Evolutionary conservation across 164 flowering plant genomes (phyloP).

Genomic region (Umbilicus rupestris): DNA sequence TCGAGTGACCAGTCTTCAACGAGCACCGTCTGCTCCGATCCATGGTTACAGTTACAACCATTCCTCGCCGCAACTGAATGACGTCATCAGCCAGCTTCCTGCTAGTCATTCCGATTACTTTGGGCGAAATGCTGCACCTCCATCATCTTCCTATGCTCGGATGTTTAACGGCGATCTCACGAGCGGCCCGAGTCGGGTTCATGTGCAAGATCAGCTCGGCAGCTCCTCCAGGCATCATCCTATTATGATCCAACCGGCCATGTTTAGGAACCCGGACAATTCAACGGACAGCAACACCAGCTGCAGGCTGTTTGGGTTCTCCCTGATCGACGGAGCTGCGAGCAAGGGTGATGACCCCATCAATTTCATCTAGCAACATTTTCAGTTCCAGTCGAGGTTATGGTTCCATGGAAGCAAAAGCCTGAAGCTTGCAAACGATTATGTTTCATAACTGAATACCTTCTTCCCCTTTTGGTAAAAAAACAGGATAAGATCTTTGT

Average conservation of each 20-base stretch:
- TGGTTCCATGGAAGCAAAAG: too few relatives aligned
- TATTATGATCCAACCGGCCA: slow-evolving; percentile 16
- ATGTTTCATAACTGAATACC: too few relatives aligned
- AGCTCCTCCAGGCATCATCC: slow-evolving; percentile 10
- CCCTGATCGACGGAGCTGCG: slow-evolving; percentile 47
- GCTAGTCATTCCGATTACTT: not conserved
- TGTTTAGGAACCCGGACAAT: slow-evolving; percentile 15
- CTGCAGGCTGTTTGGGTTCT: slow-evolving; percentile 86
- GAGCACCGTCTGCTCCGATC: slow-evolving; percentile 26
- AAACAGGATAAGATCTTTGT: too few relatives aligned
- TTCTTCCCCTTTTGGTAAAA: too few relatives aligned
- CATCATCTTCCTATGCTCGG: slow-evolving; percentile 14
- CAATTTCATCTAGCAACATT: slow-evolving; percentile 4
- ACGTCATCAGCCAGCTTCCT: slow-evolving; percentile 15
- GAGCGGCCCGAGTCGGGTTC: slow-evolving; percentile 12
- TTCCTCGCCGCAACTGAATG: not conserved
- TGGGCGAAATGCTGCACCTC: not conserved
- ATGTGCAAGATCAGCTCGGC: slow-evolving; percentile 18
- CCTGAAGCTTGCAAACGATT: too few relatives aligned
- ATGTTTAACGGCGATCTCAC: slow-evolving; percentile 10
- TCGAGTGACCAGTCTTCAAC: slow-evolving; percentile 29
- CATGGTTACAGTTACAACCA: too few relatives aligned
- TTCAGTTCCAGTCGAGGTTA: too few relatives aligned
- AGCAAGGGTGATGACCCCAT: slow-evolving; percentile 16
- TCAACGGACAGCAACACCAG: slow-evolving; percentile 29